Evolutionary conservation across 2,329 filamentous ascomycete species (phyloP), one percentile per base, ranked within the genome.

Genomic region (Ophiostoma novo-ulmi): DNA sequence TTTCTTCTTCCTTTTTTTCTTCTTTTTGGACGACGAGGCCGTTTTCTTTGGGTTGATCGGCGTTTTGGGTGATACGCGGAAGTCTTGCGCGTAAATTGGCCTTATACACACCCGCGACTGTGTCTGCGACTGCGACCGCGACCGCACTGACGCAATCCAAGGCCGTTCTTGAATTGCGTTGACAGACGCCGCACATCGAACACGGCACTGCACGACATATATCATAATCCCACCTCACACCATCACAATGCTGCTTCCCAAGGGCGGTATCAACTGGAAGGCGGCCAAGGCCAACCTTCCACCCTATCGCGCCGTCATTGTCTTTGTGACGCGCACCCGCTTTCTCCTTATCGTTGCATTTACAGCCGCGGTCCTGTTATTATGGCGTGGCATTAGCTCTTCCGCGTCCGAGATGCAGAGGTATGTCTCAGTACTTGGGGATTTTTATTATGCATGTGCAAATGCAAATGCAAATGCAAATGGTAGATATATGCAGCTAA

Each of bases 201-300:
- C 22, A 39, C 63, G 20, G 10, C 63, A n/a, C 22, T 20, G 5
- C 20, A 22, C 20, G 8, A 48, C 3, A 31, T 11, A 22, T 10
- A 31, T 20, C 41, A n/a, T 35, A 14, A 6, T 26, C 31, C 6
- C 44, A 17, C 31, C 17, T 58, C 65, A 48, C 39, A 17, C 13
- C 76, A 78, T 78, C 78, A 83, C 75, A 73, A 97, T 97, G 94
- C 88, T 97, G 83, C 88, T 96, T 76, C 91, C 92, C 74, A 97
- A 97, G 82, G 91, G 91, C 80, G 92, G 92, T 79, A 86, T 94
- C 78, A 93, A 89, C 80, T 98, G 94, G 94, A 97, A 97, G 85
- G 91, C 92, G 75, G 91, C 94, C 75, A 91, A 88, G 82, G 85
- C 91, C 76, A 87, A 88, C 77, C 82, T 97, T 76, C 93, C 93